Percentiles rank a stretch among this genome's conserved stretches.
Conservation (phyloP, 2,329 filamentous ascomycete genomes). For the Ophiostoma australiae region DNA sequence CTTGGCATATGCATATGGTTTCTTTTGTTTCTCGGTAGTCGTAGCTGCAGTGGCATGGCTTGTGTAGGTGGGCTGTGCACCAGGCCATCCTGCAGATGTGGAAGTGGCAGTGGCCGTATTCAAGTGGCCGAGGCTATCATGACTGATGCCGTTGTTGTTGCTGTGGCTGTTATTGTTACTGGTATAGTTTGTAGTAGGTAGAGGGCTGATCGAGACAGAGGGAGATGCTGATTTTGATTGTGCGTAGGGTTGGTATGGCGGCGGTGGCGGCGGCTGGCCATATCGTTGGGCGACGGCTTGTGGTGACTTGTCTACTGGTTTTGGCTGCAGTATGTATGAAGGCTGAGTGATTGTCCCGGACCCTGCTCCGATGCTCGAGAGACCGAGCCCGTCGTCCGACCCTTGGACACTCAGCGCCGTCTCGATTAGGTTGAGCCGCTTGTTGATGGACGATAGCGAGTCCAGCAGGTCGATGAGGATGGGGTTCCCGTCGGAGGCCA, state of each 20-base stretch:
- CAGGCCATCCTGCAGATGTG: background rate
- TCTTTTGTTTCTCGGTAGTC: background rate
- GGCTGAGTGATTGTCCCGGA: background rate
- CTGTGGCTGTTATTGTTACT: background rate
- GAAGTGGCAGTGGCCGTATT: too few relatives aligned
- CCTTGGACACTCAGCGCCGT: background rate
- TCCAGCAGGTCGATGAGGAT: conserved; percentile 13
- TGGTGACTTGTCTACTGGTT: background rate
- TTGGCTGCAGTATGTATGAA: background rate
- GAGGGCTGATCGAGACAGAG: background rate
- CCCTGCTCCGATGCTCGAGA: background rate
- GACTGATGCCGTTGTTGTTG: background rate
- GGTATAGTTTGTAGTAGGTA: background rate
- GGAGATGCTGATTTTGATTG: background rate
- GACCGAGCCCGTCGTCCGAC: too few relatives aligned
- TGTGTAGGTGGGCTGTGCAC: background rate
- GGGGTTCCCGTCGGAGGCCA: conserved; percentile 13
- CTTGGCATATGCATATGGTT: background rate
- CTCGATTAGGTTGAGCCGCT: conserved; percentile 15
- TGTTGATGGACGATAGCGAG: conserved; percentile 14
- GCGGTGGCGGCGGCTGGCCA: background rate
- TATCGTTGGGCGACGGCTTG: background rate
- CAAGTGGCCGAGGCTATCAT: background rate
- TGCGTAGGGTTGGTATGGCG: background rate
- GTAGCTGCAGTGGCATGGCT: background rate